phyloP scores from a whole-genome alignment of 257 asterid species.

The Verbascum thapsus region DNA sequence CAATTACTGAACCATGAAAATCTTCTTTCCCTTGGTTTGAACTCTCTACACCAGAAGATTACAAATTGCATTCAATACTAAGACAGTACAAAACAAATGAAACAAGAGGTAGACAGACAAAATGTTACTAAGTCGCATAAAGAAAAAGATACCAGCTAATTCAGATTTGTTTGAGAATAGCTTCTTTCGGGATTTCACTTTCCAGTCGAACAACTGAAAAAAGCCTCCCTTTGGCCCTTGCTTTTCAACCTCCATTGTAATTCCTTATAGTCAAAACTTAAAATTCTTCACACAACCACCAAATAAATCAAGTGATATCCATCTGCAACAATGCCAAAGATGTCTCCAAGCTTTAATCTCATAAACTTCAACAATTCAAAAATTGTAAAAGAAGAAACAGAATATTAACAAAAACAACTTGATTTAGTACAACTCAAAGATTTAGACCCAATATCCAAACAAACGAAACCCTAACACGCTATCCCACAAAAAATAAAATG shows the following conservation, averaged over 20 bases:
- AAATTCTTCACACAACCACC: slow-evolving; percentile 24
- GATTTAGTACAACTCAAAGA: slow-evolving; percentile 10
- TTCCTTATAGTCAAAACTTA: slow-evolving; percentile 23
- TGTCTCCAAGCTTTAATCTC: slow-evolving; percentile 17
- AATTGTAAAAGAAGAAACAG: neutral
- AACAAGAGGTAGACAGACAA: slow-evolving; percentile 12
- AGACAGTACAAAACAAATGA: slow-evolving; percentile 6
- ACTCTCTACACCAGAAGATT: slow-evolving; percentile 53
- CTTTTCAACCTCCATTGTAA: slow-evolving; percentile 84
- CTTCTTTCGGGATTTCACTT: slow-evolving; percentile 84
- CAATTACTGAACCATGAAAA: slow-evolving; percentile 44
- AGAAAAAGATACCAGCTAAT: slow-evolving; percentile 56
- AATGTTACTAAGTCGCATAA: neutral
- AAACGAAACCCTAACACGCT: slow-evolving; percentile 36
- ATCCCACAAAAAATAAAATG: slow-evolving; percentile 29
- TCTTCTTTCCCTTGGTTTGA: slow-evolving; percentile 64
- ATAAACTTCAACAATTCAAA: slow-evolving; percentile 23
- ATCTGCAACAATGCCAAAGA: slow-evolving; percentile 38
- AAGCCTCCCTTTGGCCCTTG: slow-evolving; percentile 80
- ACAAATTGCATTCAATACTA: slow-evolving; percentile 23
- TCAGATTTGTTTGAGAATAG: slow-evolving; percentile 81
- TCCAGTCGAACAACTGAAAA: slow-evolving; percentile 97
- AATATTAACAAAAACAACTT: neutral
- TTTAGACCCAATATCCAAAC: slow-evolving; percentile 29
- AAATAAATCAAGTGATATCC: slow-evolving; percentile 37